Base-by-base conservation (phyloP, 306 rosid genomes). In the Cajanus cajan region DNA sequence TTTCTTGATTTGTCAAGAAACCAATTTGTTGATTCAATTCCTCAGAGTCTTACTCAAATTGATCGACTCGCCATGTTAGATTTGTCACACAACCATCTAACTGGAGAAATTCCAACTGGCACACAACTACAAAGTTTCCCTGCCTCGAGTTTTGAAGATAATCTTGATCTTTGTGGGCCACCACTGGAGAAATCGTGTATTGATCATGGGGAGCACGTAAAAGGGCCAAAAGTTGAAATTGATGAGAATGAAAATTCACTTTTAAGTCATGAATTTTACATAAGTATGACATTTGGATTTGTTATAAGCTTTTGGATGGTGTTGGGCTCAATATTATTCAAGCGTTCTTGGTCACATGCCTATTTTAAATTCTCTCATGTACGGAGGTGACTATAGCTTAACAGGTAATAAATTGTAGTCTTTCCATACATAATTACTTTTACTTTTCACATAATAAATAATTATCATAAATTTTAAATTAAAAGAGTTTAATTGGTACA, bases 1-100 rank as follows among this genome's bases (percentile, higher is more conserved):
- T 58, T 6, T 68, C 77, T 68, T 22, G 81, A 76, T 36, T 58
- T 82, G 41, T 82, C 85, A 5, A 68, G 73, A 82, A 82, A 82
- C 5, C 63, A 43, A 0, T 0, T 80, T 0, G 2, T 1, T 52
- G 76, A 64, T 4, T 18, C 39, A 14, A 74, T 81, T 6, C 80
- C 80, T 44, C 8, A 21, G 0, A 81, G 80, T 0, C 21, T 81
- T 14, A 4, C 71, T 54, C 43, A 67, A 25, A 55, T 74, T 10
- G 6, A 43, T 43, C 5, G 54, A 4, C 84, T 74, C 4, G 0
- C 19, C 0, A 11, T 72, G 55, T 40, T 80, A 2, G 72, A 80
- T 43, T 18, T 80, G n/a, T 80, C 76, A 18, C 24, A 55, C 13
- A 81, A 81, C 7, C 40, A 54, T 34, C 11, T 81, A 4, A 0